Percentiles rank a stretch among this genome's conserved stretches.
phyloP scores from a whole-genome alignment of 2,329 filamentous ascomycete genomes.

The Shiraia bambusicola region DNA sequence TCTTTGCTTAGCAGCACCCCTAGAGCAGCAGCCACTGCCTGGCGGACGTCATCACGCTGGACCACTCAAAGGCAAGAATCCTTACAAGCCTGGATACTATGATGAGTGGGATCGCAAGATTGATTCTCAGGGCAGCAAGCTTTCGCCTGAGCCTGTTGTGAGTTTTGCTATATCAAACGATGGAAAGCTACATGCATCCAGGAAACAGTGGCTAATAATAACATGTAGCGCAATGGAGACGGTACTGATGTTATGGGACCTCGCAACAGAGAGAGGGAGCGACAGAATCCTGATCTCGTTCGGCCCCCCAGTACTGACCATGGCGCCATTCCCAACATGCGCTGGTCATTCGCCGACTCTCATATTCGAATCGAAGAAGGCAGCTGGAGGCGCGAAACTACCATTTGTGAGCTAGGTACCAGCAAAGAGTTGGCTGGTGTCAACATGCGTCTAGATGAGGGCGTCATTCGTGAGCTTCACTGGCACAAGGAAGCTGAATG shows the following conservation, averaged over 20 bases:
- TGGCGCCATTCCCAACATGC: conserved; percentile 69
- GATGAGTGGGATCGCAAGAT: conserved; percentile 65
- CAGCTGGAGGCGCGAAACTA: conserved; percentile 76
- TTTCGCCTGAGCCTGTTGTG: conserved; percentile 63
- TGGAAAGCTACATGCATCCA: neutral
- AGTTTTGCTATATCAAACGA: conserved; percentile 16
- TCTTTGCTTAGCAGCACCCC: conserved; percentile 32
- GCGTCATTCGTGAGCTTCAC: conserved; percentile 74
- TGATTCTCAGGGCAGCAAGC: conserved; percentile 59
- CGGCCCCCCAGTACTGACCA: conserved; percentile 73
- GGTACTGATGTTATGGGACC: conserved; percentile 70
- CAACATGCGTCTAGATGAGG: conserved; percentile 74
- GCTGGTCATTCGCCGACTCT: conserved; percentile 60
- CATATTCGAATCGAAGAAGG: conserved; percentile 62
- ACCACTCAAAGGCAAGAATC: conserved; percentile 38
- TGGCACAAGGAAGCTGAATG: conserved; percentile 83
- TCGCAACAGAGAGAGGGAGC: conserved; percentile 66
- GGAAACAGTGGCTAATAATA: conserved; percentile 12
- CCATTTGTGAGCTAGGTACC: conserved; percentile 63
- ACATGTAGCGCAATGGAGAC: conserved; percentile 52
- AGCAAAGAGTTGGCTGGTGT: conserved; percentile 73
- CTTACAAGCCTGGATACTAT: conserved; percentile 61
- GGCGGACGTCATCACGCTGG: conserved; percentile 29
- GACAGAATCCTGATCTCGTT: conserved; percentile 70
- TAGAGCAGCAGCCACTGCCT: conserved; percentile 43